Conservation (phyloP, 139 green algal genomes). For the Raphidocelis subcapitata region DNA sequence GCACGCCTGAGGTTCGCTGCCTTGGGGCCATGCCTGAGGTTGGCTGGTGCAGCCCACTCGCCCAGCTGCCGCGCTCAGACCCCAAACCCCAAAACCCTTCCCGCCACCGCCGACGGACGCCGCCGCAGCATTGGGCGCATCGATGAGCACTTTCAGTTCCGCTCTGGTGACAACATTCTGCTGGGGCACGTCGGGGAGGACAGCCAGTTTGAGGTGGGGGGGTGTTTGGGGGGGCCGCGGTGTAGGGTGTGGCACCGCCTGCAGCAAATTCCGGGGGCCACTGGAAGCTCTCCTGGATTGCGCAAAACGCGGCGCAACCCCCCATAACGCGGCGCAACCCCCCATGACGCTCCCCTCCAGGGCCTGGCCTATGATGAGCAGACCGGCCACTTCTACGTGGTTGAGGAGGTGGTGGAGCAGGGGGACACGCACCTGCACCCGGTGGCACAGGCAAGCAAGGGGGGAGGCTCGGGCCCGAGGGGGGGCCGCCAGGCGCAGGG, state of each 20-base stretch:
- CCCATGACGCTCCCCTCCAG: too few relatives aligned
- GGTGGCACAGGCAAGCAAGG: too few relatives aligned
- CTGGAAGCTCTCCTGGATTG: neutral
- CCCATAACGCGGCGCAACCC: too few relatives aligned
- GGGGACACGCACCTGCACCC: neutral
- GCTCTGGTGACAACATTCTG: conserved; percentile 15
- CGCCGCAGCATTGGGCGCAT: neutral
- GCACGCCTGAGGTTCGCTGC: too few relatives aligned
- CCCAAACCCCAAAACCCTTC: neutral
- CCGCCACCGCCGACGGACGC: neutral
- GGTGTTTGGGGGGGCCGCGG: too few relatives aligned
- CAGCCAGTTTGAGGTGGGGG: conserved; percentile 29
- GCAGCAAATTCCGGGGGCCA: neutral
- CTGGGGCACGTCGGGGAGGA: conserved; percentile 20
- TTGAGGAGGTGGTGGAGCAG: conserved; percentile 12
- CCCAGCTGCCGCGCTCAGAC: neutral
- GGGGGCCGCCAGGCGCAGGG: too few relatives aligned
- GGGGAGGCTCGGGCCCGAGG: too few relatives aligned
- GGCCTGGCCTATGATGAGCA: conserved; percentile 15
- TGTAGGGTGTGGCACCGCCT: neutral
- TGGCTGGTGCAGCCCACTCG: too few relatives aligned
- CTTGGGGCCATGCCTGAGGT: too few relatives aligned
- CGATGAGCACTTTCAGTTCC: conserved; percentile 21
- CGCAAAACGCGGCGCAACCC: too few relatives aligned
- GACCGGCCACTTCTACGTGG: conserved; percentile 18